phyloP scores from a whole-genome alignment of 2,329 filamentous ascomycete species.

The Arthrinium puccinioides region DNA sequence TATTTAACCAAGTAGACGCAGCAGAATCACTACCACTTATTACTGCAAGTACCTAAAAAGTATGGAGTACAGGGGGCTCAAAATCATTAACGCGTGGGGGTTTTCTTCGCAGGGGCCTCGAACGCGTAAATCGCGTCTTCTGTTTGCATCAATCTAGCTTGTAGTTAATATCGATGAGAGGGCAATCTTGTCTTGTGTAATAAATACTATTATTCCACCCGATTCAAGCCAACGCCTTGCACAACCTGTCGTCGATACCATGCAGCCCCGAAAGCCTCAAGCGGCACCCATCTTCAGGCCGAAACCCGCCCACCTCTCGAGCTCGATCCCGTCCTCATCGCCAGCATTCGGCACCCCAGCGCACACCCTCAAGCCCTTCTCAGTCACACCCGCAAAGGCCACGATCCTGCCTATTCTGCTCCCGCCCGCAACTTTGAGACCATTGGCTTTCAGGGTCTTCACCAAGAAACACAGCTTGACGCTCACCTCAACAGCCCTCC shows the following conservation, averaged over 20 bases:
- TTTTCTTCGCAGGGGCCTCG: too few relatives aligned
- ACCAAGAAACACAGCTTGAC: slow-evolving; percentile 97
- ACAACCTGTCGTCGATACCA: neutral
- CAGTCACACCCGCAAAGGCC: slow-evolving; percentile 41
- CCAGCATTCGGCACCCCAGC: slow-evolving; percentile 84
- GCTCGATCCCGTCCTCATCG: slow-evolving; percentile 77
- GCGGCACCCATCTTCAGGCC: slow-evolving; percentile 31
- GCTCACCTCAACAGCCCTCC: slow-evolving; percentile 77
- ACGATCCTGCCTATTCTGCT: slow-evolving; percentile 81
- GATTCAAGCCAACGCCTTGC: neutral
- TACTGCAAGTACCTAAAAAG: too few relatives aligned
- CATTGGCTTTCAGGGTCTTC: slow-evolving; percentile 88
- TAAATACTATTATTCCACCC: too few relatives aligned
- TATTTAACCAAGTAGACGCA: too few relatives aligned
- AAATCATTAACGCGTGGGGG: too few relatives aligned
- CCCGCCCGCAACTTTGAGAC: slow-evolving; percentile 77
- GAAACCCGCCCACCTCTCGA: slow-evolving; percentile 29
- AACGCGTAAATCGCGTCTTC: too few relatives aligned
- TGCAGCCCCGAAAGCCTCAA: slow-evolving; percentile 12
- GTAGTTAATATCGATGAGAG: too few relatives aligned
- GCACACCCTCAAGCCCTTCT: slow-evolving; percentile 65
- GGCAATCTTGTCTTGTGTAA: too few relatives aligned
- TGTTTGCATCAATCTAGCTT: too few relatives aligned
- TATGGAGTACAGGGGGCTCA: too few relatives aligned
- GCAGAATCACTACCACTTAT: too few relatives aligned